phyloP scores from a whole-genome alignment of 2,329 filamentous ascomycete species.

The Ophiostoma ulmi region DNA sequence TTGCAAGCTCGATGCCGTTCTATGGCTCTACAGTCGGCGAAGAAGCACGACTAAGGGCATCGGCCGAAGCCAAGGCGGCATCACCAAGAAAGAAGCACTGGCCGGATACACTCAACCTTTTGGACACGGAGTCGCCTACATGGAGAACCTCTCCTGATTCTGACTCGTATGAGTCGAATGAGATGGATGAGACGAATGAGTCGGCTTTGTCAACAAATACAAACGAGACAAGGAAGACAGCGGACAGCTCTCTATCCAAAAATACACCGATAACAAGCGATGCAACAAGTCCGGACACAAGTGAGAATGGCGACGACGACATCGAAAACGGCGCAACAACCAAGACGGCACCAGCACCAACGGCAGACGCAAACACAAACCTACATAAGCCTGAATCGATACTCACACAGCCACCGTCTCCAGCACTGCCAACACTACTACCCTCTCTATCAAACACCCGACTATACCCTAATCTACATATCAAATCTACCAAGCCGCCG shows the following conservation, averaged over 20 bases:
- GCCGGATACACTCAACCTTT: slow-evolving; percentile 47
- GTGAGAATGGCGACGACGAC: background rate
- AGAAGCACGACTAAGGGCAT: slow-evolving; percentile 4
- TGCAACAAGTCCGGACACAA: background rate
- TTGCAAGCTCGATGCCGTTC: slow-evolving; percentile 15
- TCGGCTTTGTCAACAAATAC: background rate
- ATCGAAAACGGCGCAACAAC: background rate
- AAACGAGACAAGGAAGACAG: background rate
- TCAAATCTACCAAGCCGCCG: slow-evolving; percentile 18
- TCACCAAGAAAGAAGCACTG: slow-evolving; percentile 22
- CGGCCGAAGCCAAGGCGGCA: background rate
- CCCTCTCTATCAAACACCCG: slow-evolving; percentile 26
- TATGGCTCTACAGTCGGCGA: slow-evolving; percentile 16
- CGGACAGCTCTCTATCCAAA: background rate
- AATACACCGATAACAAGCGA: background rate
- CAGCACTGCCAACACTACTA: background rate
- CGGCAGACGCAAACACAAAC: background rate
- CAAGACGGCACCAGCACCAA: background rate
- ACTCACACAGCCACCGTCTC: background rate
- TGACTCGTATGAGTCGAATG: background rate
- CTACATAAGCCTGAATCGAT: background rate
- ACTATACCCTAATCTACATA: slow-evolving; percentile 21
- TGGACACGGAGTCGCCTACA: slow-evolving; percentile 37
- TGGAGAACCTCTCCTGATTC: background rate
- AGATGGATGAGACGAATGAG: background rate